Base-by-base conservation (phyloP, 495 filamentous ascomycete species). In the Daldinia vernicosa region DNA sequence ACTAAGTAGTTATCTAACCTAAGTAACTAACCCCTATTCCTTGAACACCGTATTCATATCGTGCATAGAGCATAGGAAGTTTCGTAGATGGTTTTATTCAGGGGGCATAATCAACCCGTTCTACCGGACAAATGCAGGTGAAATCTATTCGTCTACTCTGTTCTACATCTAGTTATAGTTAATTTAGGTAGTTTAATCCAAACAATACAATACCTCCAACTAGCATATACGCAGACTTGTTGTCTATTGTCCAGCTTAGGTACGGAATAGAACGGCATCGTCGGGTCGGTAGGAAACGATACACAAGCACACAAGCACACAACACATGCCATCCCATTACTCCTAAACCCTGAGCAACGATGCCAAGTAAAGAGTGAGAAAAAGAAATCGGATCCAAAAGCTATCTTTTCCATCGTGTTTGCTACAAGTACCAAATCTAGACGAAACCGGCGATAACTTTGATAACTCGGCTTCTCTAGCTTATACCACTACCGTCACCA, bases 361-460 rank as follows among this genome's bases (percentile, higher is more conserved):
- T 53, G 28, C 51, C 26, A 53, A 17, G 6, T 53, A 30, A 51
- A 32, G 2, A 32, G n/a, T 19, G 33, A 6, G 8, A 45, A 59
- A 45, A 50, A 35, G 19, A 47, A 50, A 61, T 37, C 28, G 14
- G 12, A 47, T 47, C 57, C 12, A 53, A 63, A 63, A 63, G 51
- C 39, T 40, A 6, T 60, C 43, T 60, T 17, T 57, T 57, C 59
- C 50, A 24, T 51, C 63, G 58, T 39, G 52, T 37, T 52, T 65
- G 59, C 45, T 67, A 58, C 24, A 24, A 17, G 56, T 40, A 53
- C 50, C 50, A 30, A n/a, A 14, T 14, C 12, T 40, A 45, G 55
- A 60, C 30, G 37, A 47, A 47, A 19, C 50, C 26, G 27, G 27
- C 27, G 26, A 53, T 53, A 30, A 28, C 19, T 0, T 28, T 30